Evolutionary conservation across 306 rosid species (phyloP).

Genomic region (Alnus glutinosa): DNA sequence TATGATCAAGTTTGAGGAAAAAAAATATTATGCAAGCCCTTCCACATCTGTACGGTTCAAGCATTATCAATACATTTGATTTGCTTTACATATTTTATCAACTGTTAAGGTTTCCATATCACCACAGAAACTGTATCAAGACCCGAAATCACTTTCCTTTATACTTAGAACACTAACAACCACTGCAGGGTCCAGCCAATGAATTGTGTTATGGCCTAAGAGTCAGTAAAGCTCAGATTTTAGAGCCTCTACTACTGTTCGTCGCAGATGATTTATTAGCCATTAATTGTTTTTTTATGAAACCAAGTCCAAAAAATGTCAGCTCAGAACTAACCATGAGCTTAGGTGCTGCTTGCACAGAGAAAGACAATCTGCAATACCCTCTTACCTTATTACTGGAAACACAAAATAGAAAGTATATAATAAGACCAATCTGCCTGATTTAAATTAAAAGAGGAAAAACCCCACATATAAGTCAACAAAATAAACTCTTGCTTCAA

Average conservation of each 20-base stretch:
- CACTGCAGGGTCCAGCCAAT: neutral
- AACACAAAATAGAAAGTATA: neutral
- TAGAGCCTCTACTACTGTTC: neutral
- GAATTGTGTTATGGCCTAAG: neutral
- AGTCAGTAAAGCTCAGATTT: neutral
- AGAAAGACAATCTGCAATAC: neutral
- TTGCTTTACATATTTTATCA: too few relatives aligned
- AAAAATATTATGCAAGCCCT: neutral
- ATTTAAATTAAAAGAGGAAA: neutral
- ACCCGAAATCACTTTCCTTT: neutral
- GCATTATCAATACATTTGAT: constrained; percentile 4
- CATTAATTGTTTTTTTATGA: neutral
- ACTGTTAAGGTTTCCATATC: too few relatives aligned
- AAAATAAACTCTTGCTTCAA: constrained; percentile 17
- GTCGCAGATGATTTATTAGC: neutral
- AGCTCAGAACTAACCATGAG: constrained; percentile 1
- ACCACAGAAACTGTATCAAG: constrained; percentile 5
- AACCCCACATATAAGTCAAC: neutral
- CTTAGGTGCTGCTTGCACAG: neutral
- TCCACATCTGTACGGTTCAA: neutral
- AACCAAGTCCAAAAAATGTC: neutral
- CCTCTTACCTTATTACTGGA: neutral
- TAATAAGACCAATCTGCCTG: neutral
- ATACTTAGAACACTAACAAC: neutral
- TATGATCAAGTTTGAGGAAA: neutral